Percentiles rank a stretch among this genome's conserved stretches.
phyloP scores from a whole-genome alignment of 345 rosid genomes.

The Ceriops decandra region DNA sequence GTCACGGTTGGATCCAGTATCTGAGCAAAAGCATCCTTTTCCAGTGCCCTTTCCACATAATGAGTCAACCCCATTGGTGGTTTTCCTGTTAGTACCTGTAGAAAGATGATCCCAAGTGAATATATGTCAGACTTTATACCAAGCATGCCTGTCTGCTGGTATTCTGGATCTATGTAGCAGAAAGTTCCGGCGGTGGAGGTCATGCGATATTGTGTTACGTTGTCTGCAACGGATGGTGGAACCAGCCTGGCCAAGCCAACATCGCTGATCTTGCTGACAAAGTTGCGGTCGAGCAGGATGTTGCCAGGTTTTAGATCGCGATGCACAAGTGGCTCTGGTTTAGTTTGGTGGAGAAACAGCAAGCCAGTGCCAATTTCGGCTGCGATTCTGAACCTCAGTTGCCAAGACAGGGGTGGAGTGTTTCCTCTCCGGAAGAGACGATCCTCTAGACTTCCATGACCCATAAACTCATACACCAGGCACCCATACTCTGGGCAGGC shows the following conservation, averaged over 20 bases:
- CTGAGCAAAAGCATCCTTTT: constrained; percentile 48
- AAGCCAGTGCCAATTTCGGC: constrained; percentile 79
- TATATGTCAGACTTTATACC: constrained; percentile 79
- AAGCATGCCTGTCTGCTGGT: constrained; percentile 90
- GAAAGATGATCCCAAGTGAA: constrained; percentile 73
- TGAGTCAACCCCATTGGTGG: constrained; percentile 82
- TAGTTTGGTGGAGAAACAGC: constrained; percentile 79
- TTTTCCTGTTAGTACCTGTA: constrained; percentile 67
- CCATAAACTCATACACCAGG: constrained; percentile 89
- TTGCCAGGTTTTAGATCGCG: constrained; percentile 86
- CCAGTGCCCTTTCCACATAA: constrained; percentile 55
- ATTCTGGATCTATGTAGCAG: constrained; percentile 91
- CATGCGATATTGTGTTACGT: constrained; percentile 77
- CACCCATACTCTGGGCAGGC: constrained; percentile 92
- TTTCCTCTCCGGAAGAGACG: constrained; percentile 60
- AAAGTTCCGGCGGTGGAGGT: constrained; percentile 89
- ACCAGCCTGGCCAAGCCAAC: constrained; percentile 88
- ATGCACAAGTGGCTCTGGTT: constrained; percentile 89
- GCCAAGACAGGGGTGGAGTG: constrained; percentile 71
- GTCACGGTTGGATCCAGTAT: constrained; percentile 62
- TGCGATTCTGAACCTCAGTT: constrained; percentile 69
- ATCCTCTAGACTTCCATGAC: constrained; percentile 87
- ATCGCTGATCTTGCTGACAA: constrained; percentile 84
- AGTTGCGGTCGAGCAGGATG: constrained; percentile 77
- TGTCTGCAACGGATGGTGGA: constrained; percentile 74